phyloP scores from a whole-genome alignment of 352 stramenopile genomes.

The Pythium dissimile region DNA sequence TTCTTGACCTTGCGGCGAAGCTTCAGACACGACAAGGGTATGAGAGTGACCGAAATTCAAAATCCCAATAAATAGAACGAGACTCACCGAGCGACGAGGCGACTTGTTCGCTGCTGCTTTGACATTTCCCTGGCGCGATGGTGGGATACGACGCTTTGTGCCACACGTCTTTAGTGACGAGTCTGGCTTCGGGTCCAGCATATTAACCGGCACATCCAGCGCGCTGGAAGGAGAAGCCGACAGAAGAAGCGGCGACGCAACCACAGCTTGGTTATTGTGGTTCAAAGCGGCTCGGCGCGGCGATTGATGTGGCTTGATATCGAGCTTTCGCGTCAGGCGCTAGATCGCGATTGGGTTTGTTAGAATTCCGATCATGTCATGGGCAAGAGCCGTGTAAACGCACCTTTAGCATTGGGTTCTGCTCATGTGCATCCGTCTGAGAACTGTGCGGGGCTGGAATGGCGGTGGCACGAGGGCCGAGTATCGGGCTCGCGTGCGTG shows the following conservation, averaged over 20 bases:
- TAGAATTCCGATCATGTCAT: background rate
- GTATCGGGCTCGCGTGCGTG: conserved; percentile 41
- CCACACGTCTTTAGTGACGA: conserved; percentile 27
- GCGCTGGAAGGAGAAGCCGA: background rate
- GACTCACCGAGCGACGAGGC: conserved; percentile 24
- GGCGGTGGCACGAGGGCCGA: conserved; percentile 37
- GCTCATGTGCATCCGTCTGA: conserved; percentile 15
- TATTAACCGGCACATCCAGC: background rate
- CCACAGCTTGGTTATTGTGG: conserved; percentile 10
- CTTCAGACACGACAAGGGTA: conserved; percentile 11
- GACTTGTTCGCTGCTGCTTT: conserved; percentile 13
- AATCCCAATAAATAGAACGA: background rate
- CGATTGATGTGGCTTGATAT: conserved; percentile 79
- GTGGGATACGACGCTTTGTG: conserved; percentile 27
- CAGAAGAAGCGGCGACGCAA: conserved; percentile 16
- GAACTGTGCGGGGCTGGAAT: conserved; percentile 16
- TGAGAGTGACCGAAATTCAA: background rate
- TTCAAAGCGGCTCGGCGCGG: conserved; percentile 48
- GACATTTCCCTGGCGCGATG: background rate
- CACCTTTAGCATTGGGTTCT: conserved; percentile 32
- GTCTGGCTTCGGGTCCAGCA: conserved; percentile 14
- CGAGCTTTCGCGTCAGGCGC: conserved; percentile 49
- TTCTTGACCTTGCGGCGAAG: conserved; percentile 48
- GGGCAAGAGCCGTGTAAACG: too few species aligned
- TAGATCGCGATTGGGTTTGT: conserved; percentile 5